phyloP scores from a whole-genome alignment of 176 grass and related monocot species.

The Carex kokanica region DNA sequence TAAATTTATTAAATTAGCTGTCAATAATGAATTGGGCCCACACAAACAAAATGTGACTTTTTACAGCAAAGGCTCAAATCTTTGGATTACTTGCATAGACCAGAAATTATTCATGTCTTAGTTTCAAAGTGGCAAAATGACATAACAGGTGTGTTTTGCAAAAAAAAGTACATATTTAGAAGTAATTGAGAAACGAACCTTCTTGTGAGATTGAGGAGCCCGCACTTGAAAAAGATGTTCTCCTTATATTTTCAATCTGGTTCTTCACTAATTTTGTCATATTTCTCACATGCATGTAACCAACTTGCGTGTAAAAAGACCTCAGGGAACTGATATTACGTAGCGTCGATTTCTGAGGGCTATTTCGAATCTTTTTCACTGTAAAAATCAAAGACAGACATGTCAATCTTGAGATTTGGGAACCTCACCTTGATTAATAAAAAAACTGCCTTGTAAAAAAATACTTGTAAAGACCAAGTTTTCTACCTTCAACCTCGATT shows the following conservation, averaged over 20 bases:
- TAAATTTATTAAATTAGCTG: not conserved
- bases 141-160: not conserved
- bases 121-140: not conserved
- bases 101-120: not conserved
- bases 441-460: not conserved
- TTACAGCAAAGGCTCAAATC: not conserved
- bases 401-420: constrained; percentile 1
- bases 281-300: constrained; percentile 73
- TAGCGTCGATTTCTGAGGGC: constrained; percentile 63
- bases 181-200: constrained; percentile 33
- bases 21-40: not conserved
- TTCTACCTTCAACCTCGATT: constrained; percentile 87
- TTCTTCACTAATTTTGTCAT: constrained; percentile 71
- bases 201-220: constrained; percentile 58
- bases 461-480: not conserved
- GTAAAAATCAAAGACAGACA: constrained; percentile 20
- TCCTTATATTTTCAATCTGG: constrained; percentile 46
- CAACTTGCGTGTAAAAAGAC: constrained; percentile 79
- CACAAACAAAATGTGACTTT: not conserved
- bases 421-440: constrained; percentile 2
- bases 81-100: not conserved
- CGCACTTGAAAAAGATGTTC: constrained; percentile 55
- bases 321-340: constrained; percentile 58
- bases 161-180: not conserved
- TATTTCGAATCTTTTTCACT: constrained; percentile 84